A percentile compares a stretch with the other conserved stretches of the same genome.
Evolutionary conservation across 2,329 filamentous ascomycete species (phyloP).

Genomic region (Ophiostoma perfectum): DNA sequence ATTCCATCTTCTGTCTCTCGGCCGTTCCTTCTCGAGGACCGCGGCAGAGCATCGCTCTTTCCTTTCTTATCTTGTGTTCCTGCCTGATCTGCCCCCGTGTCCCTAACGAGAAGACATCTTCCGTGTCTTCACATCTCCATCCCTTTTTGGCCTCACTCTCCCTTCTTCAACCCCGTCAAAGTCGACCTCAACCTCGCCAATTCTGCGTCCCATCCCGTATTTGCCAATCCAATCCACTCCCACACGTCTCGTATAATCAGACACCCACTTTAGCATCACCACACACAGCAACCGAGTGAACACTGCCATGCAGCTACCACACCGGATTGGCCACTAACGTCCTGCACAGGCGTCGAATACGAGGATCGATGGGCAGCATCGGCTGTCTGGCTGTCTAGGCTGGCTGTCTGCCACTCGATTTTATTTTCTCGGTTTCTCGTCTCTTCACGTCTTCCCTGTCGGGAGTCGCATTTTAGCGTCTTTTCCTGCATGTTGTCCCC

Average conservation of each 20-base stretch:
- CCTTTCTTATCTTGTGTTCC: constrained; percentile 4
- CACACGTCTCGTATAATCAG: constrained; percentile 1
- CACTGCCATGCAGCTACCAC: constrained; percentile 15
- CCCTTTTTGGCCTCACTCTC: constrained; percentile 10
- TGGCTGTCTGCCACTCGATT: background rate
- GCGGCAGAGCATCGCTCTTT: background rate
- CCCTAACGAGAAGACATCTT: constrained; percentile 1
- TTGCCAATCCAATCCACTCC: background rate
- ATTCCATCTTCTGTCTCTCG: background rate
- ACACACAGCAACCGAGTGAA: constrained; percentile 10
- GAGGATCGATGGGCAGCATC: constrained; percentile 7
- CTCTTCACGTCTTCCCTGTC: background rate
- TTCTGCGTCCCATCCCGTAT: constrained; percentile 1
- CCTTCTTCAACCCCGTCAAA: background rate
- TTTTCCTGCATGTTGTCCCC: background rate
- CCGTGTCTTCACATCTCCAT: constrained; percentile 6
- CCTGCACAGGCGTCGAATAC: constrained; percentile 21
- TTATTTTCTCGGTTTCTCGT: background rate
- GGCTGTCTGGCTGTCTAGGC: too few species aligned
- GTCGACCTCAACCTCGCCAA: background rate
- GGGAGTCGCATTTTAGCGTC: background rate
- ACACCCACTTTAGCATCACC: background rate
- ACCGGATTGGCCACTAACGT: constrained; percentile 20
- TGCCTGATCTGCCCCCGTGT: constrained; percentile 7
- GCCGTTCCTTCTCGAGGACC: background rate